Conservation (phyloP, 352 stramenopile species). For the Pythium plurisporium region DNA sequence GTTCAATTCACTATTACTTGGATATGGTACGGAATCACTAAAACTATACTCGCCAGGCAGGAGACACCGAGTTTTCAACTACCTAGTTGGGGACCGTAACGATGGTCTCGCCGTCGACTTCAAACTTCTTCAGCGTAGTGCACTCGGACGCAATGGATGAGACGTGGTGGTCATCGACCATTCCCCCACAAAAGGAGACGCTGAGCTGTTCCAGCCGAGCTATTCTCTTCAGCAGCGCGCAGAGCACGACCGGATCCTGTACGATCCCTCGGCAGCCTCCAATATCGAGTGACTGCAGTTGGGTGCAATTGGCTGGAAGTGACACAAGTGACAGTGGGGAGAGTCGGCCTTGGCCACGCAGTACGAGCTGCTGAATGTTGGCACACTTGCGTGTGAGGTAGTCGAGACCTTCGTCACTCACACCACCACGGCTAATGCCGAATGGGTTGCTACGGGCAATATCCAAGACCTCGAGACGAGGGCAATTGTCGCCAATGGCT, state of each 20-base stretch:
- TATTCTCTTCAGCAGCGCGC: constrained; percentile 40
- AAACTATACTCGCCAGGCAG: no score
- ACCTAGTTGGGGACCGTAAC: neutral
- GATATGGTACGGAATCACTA: neutral
- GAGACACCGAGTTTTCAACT: neutral
- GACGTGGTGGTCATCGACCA: constrained; percentile 43
- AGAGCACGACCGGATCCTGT: constrained; percentile 40
- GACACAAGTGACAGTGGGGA: constrained; percentile 32
- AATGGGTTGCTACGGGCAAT: constrained; percentile 68
- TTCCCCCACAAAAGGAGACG: constrained; percentile 46
- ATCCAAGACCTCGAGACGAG: constrained; percentile 36
- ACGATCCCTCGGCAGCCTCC: constrained; percentile 56
- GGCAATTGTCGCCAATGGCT: constrained; percentile 38
- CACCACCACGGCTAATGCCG: constrained; percentile 40
- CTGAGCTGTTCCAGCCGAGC: constrained; percentile 42
- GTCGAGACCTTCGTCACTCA: constrained; percentile 42
- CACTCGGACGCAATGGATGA: constrained; percentile 54
- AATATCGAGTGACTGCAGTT: constrained; percentile 49
- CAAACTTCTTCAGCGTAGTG: constrained; percentile 48
- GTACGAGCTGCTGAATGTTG: constrained; percentile 33
- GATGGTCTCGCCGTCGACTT: constrained; percentile 37
- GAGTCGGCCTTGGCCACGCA: constrained; percentile 55
- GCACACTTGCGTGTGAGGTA: constrained; percentile 41
- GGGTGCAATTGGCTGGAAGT: constrained; percentile 35
- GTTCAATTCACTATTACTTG: no score